phyloP scores from a whole-genome alignment of 2,329 filamentous ascomycete genomes.

The Sclerotiophoma versabilis region DNA sequence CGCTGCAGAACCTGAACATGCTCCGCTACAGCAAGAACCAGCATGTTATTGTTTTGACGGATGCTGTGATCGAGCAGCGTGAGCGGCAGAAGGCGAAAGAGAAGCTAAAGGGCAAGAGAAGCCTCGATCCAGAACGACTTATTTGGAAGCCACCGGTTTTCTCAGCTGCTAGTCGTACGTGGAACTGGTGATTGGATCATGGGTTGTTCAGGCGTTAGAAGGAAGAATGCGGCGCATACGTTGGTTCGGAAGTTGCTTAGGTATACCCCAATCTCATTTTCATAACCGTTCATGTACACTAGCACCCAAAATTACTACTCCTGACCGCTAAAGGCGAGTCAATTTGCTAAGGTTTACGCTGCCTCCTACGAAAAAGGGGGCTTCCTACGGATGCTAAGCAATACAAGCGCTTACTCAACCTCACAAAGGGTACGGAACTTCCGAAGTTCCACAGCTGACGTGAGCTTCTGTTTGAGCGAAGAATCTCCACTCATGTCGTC shows the following conservation, averaged over 20 bases:
- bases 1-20: slow-evolving; percentile 92
- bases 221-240: not conserved
- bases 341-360: not conserved
- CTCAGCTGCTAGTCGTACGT: slow-evolving; percentile 85
- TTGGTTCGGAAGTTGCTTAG: not conserved
- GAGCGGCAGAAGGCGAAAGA: slow-evolving; percentile 79
- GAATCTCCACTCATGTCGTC: too few relatives aligned
- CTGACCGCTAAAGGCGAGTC: not conserved
- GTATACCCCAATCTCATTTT: slow-evolving; percentile 14
- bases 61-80: slow-evolving; percentile 74
- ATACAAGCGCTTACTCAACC: slow-evolving; percentile 4
- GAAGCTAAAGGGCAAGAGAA: slow-evolving; percentile 76
- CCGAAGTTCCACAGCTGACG: not conserved
- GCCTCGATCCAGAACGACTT: slow-evolving; percentile 79
- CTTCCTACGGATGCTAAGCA: not conserved
- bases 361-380: not conserved
- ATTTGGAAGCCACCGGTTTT: slow-evolving; percentile 98
- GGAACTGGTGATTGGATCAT: slow-evolving; percentile 76
- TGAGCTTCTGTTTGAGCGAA: not conserved
- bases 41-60: slow-evolving; percentile 92
- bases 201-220: not conserved
- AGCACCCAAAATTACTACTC: not conserved
- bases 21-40: slow-evolving; percentile 94
- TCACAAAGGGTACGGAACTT: not conserved
- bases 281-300: not conserved